phyloP scores from a whole-genome alignment of 1,284 basidiomycete species.

The Cystobasidium sp. region DNA sequence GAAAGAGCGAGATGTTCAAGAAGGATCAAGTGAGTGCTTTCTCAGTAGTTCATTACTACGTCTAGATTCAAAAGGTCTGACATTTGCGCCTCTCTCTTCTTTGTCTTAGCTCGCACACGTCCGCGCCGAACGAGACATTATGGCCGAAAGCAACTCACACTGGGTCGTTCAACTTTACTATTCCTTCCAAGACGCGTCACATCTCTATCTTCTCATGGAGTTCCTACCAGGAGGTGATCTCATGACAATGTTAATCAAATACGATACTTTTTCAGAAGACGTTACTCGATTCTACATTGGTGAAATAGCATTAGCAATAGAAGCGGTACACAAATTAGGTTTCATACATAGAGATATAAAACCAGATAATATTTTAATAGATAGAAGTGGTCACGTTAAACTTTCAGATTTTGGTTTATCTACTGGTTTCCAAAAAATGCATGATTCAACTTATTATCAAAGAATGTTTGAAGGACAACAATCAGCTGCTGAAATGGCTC shows the following conservation, averaged over 20 bases:
- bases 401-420: slow-evolving; percentile 95
- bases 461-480: slow-evolving; percentile 73
- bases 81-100: neutral
- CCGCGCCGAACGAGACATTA: slow-evolving; percentile 94
- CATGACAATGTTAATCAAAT: slow-evolving; percentile 99
- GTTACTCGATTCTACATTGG: slow-evolving; percentile 99
- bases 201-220: slow-evolving; percentile 98
- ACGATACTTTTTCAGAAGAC: slow-evolving; percentile 98
- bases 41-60: neutral
- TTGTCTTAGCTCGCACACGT: slow-evolving; percentile 84
- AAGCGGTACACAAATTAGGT: slow-evolving; percentile 97
- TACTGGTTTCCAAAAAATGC: slow-evolving; percentile 92
- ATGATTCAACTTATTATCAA: slow-evolving; percentile 93
- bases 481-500: slow-evolving; percentile 3
- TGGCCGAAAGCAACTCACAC: slow-evolving; percentile 94
- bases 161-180: slow-evolving; percentile 99
- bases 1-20: slow-evolving; percentile 99
- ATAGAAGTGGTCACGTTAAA: slow-evolving; percentile 89
- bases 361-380: slow-evolving; percentile 96
- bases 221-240: slow-evolving; percentile 97
- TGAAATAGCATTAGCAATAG: slow-evolving; percentile 95
- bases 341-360: slow-evolving; percentile 99
- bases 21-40: slow-evolving; percentile 83
- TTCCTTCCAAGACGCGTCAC: slow-evolving; percentile 95
- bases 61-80: neutral